Evolutionary conservation across 1,284 basidiomycete species (phyloP), one percentile per base, ranked within the genome.

Genomic region (Pholiota adiposa): DNA sequence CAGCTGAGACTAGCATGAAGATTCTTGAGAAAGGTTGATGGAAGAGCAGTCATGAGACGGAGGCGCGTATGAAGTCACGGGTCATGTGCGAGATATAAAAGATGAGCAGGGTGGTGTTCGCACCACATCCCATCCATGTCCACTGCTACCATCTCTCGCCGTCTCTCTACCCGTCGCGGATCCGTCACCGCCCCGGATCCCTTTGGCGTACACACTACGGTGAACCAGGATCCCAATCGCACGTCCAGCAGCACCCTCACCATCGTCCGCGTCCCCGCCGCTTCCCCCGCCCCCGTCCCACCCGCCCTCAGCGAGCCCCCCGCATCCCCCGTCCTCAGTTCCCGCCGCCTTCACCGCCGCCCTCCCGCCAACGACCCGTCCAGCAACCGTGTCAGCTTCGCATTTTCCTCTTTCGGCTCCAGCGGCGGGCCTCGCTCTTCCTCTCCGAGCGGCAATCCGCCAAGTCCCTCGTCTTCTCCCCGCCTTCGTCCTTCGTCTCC

Each of bases 171-270:
- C 4, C 80, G 90, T 29, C 79, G 88, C 38, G 89, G 89, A 18
- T 92, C 90, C 1, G 73, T 81, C 25, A 78, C 83, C 34, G 90
- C 90, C 0, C 73, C 80, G 1, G 90, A 92, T 69, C 90, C 90
- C 0, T 86, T 78, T 67, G 88, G 82, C 46, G 72, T 77, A 5
- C 82, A 87, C 67, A 69, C 79, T 11, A 68, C 75, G 7, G 67
- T 84, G 48, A 86, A 86, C 69, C 69, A 79, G 59, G 79, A 85
- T 69, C 81, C 84, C 4, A 74, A 76, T 54, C 75, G 86, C 61
- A 76, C 82, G 1, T 82, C 84, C 0, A 83, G 84, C 31, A 89
- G 86, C 70, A 85, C 79, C 2, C 79, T 93, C 46, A 91, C 89
- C 53, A 91, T 93, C 73, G 86, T 92, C 43, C 86, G 87, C 57